phyloP scores from a whole-genome alignment of 257 asterid genomes.

The Parsonsia alboflavescens region DNA sequence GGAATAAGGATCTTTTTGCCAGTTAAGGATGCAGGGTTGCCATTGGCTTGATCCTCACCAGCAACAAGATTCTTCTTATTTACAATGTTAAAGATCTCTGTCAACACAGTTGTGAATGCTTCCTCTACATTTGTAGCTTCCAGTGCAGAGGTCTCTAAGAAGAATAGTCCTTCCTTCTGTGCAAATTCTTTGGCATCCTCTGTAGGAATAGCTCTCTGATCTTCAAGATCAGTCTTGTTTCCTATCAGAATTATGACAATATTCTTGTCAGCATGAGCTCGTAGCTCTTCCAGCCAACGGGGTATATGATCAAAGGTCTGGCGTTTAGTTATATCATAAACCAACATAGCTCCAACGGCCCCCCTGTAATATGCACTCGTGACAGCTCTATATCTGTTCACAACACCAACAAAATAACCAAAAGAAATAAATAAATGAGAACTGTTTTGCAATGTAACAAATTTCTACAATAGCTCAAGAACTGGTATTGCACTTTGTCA shows the following conservation, averaged over 20 bases:
- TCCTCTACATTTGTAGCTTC: conserved; percentile 66
- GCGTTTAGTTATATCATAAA: conserved; percentile 66
- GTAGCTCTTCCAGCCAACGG: conserved; percentile 61
- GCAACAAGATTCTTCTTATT: conserved; percentile 59
- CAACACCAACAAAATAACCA: background rate
- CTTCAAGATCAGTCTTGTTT: conserved; percentile 69
- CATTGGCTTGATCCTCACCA: conserved; percentile 45
- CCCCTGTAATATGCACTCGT: conserved; percentile 85
- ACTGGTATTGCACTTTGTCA: background rate
- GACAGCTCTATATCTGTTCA: conserved; percentile 70
- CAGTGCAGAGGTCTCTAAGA: conserved; percentile 73
- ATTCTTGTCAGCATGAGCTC: conserved; percentile 54
- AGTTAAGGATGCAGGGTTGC: conserved; percentile 45
- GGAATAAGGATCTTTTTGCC: conserved; percentile 64
- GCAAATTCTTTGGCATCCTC: conserved; percentile 83
- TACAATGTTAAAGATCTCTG: conserved; percentile 64
- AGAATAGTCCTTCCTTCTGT: conserved; percentile 56
- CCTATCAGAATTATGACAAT: conserved; percentile 68
- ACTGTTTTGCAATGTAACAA: background rate
- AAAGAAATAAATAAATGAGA: background rate
- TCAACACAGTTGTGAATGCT: conserved; percentile 53
- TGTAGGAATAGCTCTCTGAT: conserved; percentile 57
- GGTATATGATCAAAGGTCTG: conserved; percentile 76
- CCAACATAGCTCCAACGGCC: conserved; percentile 79
- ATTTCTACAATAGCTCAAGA: too few relatives aligned